Evolutionary conservation across 192 early-diverging fungal species (phyloP).

Genomic region (Coemansia sp.): DNA sequence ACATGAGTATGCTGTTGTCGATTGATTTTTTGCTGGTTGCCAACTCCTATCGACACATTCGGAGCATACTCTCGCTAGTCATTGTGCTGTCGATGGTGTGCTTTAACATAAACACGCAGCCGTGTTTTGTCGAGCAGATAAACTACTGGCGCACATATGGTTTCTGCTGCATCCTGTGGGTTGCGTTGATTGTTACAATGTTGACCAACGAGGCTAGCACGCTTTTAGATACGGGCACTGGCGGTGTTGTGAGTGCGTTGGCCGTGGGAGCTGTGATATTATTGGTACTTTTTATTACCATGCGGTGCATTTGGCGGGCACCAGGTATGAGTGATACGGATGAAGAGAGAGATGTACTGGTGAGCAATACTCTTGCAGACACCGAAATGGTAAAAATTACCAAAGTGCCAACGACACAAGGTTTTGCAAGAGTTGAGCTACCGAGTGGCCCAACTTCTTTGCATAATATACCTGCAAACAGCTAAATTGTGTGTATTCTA

Average conservation of each 20-base stretch:
- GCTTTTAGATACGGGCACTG: conserved; percentile 36
- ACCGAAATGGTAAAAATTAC: neutral
- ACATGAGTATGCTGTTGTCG: conserved; percentile 68
- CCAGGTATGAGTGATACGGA: neutral
- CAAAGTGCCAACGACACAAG: neutral
- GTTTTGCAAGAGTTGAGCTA: neutral
- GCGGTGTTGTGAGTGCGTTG: conserved; percentile 50
- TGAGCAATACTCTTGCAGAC: neutral
- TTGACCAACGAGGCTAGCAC: conserved; percentile 58
- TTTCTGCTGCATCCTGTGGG: conserved; percentile 69
- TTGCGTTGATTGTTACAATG: conserved; percentile 64
- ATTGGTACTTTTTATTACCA: conserved; percentile 58
- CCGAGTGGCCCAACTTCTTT: neutral
- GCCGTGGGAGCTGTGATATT: conserved; percentile 61
- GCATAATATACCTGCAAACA: neutral
- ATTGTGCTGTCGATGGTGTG: conserved; percentile 71
- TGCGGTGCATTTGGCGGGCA: conserved; percentile 13
- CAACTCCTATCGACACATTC: conserved; percentile 59
- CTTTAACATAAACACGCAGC: conserved; percentile 69
- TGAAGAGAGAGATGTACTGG: conserved; percentile 12
- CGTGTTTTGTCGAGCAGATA: conserved; percentile 74
- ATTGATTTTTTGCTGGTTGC: conserved; percentile 68
- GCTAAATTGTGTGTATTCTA: neutral
- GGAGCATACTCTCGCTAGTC: conserved; percentile 66
- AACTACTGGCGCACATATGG: conserved; percentile 71